Base-by-base conservation (phyloP, 2,329 filamentous ascomycete genomes). In the Pestalotiopsis sp. region DNA sequence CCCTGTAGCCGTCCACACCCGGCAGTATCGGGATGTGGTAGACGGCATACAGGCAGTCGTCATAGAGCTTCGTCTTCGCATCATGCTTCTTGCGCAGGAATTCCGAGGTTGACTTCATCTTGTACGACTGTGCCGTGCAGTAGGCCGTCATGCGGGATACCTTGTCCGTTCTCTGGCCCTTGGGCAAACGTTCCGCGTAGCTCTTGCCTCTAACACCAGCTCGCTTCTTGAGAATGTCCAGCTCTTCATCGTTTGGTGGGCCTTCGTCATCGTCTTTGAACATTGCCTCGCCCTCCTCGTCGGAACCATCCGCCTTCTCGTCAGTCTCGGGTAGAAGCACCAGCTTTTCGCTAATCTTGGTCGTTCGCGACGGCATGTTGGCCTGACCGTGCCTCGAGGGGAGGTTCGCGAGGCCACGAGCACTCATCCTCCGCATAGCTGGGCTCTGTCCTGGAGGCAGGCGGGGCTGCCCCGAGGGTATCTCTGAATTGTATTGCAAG, bases 261-360 rank as follows among this genome's bases (percentile, higher is more conserved):
- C 90, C 89, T 67, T 81, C 82, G 31, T 85, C 86, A 23, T 83
- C 81, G 23, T 83, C 81, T 49, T 83, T 80, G 55, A 70, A 66
- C 2, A 39, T 80, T 65, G 83, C 79, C 67, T 87, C 84, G 65
- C 83, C 83, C 70, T 88, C 87, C 14, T 88, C 84, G 3, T 85
- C 86, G 23, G 79, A 79, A 7, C 89, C 90, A 52, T 89, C 88
- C 7, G 85, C 87, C 27, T 89, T 88, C 66, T 87, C 87, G 3
- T 85, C 85, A 1, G 94, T 92, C 77, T 98, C 95, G 0, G 96
- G 96, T 14, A 99, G 86, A 45, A 98, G 85, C 0, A 99, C 96
- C n/a, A 99, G 86, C 81, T 98, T 98, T 83, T 98, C 94, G 79
- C 93, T 97, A 72, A 97, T 92, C 80, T 98, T 98, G 36, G 94